Evolutionary conservation across 176 grass and related monocot genomes (phyloP).

Genomic region (Hyparrhenia diplandra): DNA sequence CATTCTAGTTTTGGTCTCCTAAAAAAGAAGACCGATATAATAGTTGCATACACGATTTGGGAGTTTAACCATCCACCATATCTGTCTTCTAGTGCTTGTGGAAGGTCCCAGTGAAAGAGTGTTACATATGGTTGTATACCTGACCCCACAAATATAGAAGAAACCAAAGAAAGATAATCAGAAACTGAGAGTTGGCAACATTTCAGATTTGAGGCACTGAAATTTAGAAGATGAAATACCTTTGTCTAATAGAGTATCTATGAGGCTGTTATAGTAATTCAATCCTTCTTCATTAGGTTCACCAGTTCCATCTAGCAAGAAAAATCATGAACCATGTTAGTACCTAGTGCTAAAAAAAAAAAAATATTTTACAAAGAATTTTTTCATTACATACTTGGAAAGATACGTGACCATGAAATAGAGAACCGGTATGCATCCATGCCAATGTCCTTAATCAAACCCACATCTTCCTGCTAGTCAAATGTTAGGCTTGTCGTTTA

Average conservation of each 20-base stretch:
- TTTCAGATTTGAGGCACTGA: background rate
- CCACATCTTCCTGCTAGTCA: slow-evolving; percentile 66
- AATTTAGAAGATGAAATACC: slow-evolving; percentile 25
- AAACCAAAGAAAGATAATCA: background rate
- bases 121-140: slow-evolving; percentile 80
- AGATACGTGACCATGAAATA: slow-evolving; percentile 93
- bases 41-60: slow-evolving; percentile 69
- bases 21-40: background rate
- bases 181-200: background rate
- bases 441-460: slow-evolving; percentile 79
- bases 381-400: slow-evolving; percentile 80
- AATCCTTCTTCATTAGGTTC: slow-evolving; percentile 87
- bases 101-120: slow-evolving; percentile 94
- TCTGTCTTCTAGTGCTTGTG: slow-evolving; percentile 75
- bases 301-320: slow-evolving; percentile 79
- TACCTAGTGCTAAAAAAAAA: background rate
- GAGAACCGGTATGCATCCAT: slow-evolving; percentile 97
- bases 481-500: background rate
- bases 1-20: background rate
- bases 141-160: slow-evolving; percentile 29
- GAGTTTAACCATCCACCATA: slow-evolving; percentile 78
- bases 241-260: slow-evolving; percentile 70
- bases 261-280: slow-evolving; percentile 77
- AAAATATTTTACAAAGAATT: background rate
- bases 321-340: background rate